Conservation (phyloP, 768 basidiomycete species). For the Boletus subparvulus region DNA sequence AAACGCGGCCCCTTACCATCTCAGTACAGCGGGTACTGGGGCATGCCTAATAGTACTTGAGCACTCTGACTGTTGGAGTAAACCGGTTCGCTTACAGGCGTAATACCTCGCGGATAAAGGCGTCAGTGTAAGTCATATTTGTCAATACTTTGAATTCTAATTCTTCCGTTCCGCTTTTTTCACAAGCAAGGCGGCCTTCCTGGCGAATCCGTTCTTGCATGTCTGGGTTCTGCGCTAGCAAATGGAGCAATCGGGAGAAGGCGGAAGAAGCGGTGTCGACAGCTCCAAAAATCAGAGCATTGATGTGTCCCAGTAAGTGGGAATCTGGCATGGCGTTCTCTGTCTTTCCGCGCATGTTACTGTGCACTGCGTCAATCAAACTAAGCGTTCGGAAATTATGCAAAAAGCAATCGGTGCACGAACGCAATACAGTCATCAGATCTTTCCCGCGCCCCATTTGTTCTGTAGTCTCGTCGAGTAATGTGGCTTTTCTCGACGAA, state of each 20-base stretch:
- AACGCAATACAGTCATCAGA: conserved; percentile 1
- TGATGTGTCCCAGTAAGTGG: conserved; percentile 1
- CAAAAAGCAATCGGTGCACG: neutral
- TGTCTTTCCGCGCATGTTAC: neutral
- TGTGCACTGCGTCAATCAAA: neutral
- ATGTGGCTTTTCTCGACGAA: neutral
- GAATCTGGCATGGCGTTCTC: neutral
- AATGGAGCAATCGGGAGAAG: neutral
- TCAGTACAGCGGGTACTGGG: neutral
- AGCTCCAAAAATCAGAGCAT: neutral
- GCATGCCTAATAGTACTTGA: neutral
- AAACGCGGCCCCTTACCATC: neutral
- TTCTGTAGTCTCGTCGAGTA: neutral
- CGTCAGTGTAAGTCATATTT: neutral
- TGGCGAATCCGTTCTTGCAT: conserved; percentile 1
- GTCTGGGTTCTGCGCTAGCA: neutral
- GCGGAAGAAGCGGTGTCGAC: neutral
- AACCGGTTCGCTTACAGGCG: neutral
- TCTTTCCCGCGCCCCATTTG: neutral
- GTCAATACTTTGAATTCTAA: conserved; percentile 1
- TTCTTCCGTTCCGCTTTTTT: neutral
- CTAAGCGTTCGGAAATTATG: neutral
- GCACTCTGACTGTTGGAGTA: neutral
- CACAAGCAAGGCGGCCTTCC: neutral
- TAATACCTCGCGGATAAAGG: neutral